Evolutionary conservation across 257 asterid species (phyloP), one percentile per base, ranked within the genome.

Genomic region (Anisodus tanguticus): DNA sequence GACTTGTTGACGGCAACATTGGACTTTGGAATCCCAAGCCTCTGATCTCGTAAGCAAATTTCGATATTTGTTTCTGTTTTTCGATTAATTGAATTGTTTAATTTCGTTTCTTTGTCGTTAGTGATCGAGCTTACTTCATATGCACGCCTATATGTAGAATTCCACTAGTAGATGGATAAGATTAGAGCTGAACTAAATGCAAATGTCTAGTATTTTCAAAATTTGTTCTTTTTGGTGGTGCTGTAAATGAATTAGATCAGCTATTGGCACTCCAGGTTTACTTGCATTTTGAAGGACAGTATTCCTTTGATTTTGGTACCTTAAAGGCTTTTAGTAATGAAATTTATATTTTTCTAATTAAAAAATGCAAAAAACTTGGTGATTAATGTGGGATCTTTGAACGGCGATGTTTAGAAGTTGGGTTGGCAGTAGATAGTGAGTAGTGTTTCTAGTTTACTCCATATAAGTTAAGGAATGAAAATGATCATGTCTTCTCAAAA

Each of bases 1-100:
- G 99, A 47, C 94, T 96, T 26, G 97, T 92, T 39, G 99, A 96
- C 87, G 99, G 99, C 62, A 93, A 87, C 91, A 93, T 96, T 90
- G 95, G 95, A 41, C 92, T 96, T 26, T 96, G 99, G 99, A 94
- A 96, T 90, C 99, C 99, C 2, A 93, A 90, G 87, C 77, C 84
- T 63, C 83, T 96, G 92, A 93, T 96, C 95, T 87, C 93, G 99
- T 96, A 31, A 0, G 35, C 1, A 31, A 88, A 89, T 77, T 70
- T n/a, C 41, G 8, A 35, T 64, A 5, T 47, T 53, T 31, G 59
- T 57, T 45, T 9, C 49, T 83, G 0, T 62, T 45, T 47, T 79
- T 54, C 15, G 69, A 31, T 82, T 19, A 37, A 64, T 84, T 81
- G 58, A 53, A 55, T 49, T 22, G 31, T 82, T 70, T 51, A 41